These are phyloP conservation scores for Prototheca cutis DNA, from an alignment of 163 green algal species.

Conservation along the genomic window DNA sequence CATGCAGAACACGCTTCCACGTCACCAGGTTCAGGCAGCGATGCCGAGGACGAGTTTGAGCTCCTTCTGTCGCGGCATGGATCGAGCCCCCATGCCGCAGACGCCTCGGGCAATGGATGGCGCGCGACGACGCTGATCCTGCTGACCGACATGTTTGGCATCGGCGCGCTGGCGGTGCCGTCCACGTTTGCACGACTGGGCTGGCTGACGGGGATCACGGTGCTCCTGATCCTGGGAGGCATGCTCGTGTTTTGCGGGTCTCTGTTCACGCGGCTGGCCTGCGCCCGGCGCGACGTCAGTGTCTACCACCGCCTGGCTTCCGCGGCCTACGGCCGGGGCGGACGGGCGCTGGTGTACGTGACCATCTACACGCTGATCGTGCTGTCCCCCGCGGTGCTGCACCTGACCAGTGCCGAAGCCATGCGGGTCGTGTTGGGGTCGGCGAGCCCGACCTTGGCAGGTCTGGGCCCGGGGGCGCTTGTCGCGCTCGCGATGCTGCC, in stretches of 20 bases:
- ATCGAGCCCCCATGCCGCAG: not conserved
- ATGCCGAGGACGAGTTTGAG: not conserved
- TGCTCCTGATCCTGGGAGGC: slow-evolving; percentile 3
- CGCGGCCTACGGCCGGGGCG: slow-evolving; percentile 9
- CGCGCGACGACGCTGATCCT: not conserved
- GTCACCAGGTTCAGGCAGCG: not conserved
- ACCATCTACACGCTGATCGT: slow-evolving; percentile 29
- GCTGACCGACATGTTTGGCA: slow-evolving; percentile 1
- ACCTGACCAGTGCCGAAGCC: slow-evolving; percentile 22
- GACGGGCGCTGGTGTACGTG: slow-evolving; percentile 21
- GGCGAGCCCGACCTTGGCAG: slow-evolving; percentile 9
- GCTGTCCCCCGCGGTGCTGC: slow-evolving; percentile 23
- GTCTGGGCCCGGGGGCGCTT: slow-evolving; percentile 4
- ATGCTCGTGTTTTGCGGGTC: slow-evolving; percentile 4
- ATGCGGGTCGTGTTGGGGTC: slow-evolving; percentile 10
- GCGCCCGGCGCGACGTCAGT: not conserved
- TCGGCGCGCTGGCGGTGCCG: not conserved
- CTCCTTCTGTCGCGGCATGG: not conserved
- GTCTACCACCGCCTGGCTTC: slow-evolving; percentile 25
- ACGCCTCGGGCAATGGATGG: not conserved
- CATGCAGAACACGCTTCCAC: not conserved
- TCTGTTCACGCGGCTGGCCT: slow-evolving; percentile 9
- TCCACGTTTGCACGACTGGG: not conserved
- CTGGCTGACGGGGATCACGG: not conserved
- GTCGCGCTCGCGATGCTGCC: slow-evolving; percentile 25